Percentiles rank a stretch among this genome's conserved stretches.
Conservation (phyloP, 345 rosid genomes). For the Luvunga scandens region DNA sequence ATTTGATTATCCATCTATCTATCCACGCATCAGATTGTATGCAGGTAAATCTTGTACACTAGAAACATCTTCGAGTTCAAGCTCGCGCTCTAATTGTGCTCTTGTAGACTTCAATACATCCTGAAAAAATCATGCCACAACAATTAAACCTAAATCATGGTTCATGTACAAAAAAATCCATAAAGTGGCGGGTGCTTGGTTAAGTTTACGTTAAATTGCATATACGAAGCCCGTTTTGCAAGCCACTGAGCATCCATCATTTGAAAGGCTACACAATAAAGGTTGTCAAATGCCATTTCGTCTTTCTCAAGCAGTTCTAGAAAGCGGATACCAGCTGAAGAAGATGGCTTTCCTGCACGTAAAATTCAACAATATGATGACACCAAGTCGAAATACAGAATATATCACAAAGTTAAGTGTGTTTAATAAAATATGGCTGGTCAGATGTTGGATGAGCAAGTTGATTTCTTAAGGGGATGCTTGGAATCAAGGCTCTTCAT, state of each 20-base stretch:
- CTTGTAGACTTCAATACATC: constrained; percentile 85
- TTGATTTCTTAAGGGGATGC: background rate
- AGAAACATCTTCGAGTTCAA: constrained; percentile 58
- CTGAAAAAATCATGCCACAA: constrained; percentile 31
- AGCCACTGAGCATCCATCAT: constrained; percentile 98
- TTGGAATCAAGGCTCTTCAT: background rate
- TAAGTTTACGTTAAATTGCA: constrained; percentile 77
- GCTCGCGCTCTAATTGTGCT: constrained; percentile 75
- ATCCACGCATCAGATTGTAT: constrained; percentile 46
- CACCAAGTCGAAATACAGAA: background rate
- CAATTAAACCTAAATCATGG: background rate
- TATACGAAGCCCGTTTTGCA: constrained; percentile 84
- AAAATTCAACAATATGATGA: background rate
- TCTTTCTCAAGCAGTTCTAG: constrained; percentile 64
- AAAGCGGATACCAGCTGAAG: constrained; percentile 60
- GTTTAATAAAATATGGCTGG: background rate
- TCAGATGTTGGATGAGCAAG: background rate
- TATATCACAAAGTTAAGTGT: background rate
- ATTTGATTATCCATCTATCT: constrained; percentile 18
- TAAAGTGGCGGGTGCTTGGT: too few relatives aligned
- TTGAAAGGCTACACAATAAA: constrained; percentile 75
- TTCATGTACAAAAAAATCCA: too few relatives aligned
- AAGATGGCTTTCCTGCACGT: constrained; percentile 72
- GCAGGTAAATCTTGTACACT: constrained; percentile 72
- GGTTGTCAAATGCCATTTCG: constrained; percentile 81